Evolutionary conservation across 495 filamentous ascomycete genomes (phyloP), one percentile per base, ranked within the genome.

Genomic region (Thermochaetoides thermophila): DNA sequence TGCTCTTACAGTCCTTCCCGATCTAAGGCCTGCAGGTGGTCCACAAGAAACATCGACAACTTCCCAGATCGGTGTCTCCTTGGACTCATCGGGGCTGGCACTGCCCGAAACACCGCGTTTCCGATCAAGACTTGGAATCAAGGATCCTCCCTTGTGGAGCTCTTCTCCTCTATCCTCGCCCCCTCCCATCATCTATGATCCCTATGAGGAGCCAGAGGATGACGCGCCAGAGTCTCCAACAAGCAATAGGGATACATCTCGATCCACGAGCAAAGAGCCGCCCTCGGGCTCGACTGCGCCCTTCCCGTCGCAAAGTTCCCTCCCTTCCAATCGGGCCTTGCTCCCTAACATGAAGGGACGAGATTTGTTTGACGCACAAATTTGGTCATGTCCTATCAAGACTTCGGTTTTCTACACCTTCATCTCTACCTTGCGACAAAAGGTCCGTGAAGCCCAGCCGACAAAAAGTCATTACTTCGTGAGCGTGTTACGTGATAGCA

Each of bases 371-470:
- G 73, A 78, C 43, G 61, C 64, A 10, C 71, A 71, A 20, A 60
- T 81, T 22, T 81, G 76, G 71, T 55, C 65, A 4, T 71, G 78
- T 43, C 63, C 71, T 0, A 50, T 64, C 14, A 72, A 67, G 20
- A 79, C 75, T 0, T 68, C 71, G 0, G 64, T 76, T 18, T 79
- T 79, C 34, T 78, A 79, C 40, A 74, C 64, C 8, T 81, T 81
- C 38, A 69, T 74, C 24, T 68, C 76, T 0, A 71, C 66, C 0
- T 47, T 81, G 4, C 58, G 76, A 18, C 61, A 73, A 21, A 69
- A 69, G 21, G 64, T 77, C 13, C 67, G 63, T 22, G 51, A 55
- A n/a, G 69, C 71, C 0, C 66, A 69, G 20, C 61, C 66, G 0
- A 72, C 73, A 2, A 50, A 40, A 18, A 63, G 57, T 10, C 75